Conservation (phyloP, 192 early-diverging fungal genomes). For the Blastocladiella britannica region DNA sequence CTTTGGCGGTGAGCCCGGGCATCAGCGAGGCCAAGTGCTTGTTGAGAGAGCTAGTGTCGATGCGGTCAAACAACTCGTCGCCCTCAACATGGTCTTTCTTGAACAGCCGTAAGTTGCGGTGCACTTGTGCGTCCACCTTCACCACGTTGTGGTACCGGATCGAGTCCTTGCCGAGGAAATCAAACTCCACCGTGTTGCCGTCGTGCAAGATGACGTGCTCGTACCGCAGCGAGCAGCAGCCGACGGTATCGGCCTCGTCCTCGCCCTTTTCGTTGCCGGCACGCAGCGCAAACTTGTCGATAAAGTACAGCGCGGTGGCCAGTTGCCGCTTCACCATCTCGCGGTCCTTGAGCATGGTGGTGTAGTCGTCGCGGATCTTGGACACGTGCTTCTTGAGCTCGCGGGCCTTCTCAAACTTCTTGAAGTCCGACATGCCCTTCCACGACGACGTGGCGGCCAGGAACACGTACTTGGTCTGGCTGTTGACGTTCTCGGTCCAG, state of each 20-base stretch:
- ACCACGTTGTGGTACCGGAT: constrained; percentile 79
- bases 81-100: constrained; percentile 50
- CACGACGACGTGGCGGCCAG: constrained; percentile 78
- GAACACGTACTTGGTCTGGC: constrained; percentile 80
- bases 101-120: constrained; percentile 81
- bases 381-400: constrained; percentile 60
- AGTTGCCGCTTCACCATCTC: constrained; percentile 65
- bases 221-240: constrained; percentile 86
- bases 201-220: constrained; percentile 73
- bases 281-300: constrained; percentile 80
- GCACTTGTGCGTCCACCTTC: constrained; percentile 69
- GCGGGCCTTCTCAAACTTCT: constrained; percentile 90
- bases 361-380: constrained; percentile 59
- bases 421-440: constrained; percentile 85
- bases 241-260: constrained; percentile 95
- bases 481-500: constrained; percentile 98
- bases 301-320: constrained; percentile 86
- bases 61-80: constrained; percentile 77
- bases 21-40: constrained; percentile 72
- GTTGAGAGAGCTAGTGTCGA: constrained; percentile 66
- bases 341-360: constrained; percentile 53
- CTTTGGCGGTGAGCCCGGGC: constrained; percentile 86
- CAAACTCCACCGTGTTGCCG: constrained; percentile 70
- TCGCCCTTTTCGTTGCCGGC: constrained; percentile 96
- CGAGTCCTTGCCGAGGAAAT: constrained; percentile 96